Percentiles rank a stretch among this genome's conserved stretches.
Conservation (phyloP, 2,329 filamentous ascomycete genomes). For the Paecilomyces dactylethromorphus region DNA sequence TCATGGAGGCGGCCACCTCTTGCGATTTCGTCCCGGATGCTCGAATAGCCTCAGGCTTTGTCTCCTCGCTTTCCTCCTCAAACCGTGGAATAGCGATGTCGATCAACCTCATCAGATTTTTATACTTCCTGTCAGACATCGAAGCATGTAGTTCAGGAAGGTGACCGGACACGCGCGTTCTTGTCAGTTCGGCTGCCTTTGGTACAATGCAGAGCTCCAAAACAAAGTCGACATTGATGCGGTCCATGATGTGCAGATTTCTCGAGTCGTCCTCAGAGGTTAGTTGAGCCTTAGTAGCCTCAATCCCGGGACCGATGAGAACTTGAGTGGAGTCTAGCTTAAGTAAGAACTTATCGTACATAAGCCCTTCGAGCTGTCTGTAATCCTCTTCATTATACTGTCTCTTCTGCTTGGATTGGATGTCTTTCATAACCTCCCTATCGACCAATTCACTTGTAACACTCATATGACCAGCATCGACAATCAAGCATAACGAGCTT, state of each 20-base stretch:
- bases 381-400: constrained; percentile 85
- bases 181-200: constrained; percentile 86
- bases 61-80: constrained; percentile 39
- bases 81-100: constrained; percentile 92
- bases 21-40: constrained; percentile 26
- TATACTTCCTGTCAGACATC: constrained; percentile 93
- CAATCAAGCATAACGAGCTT: constrained; percentile 78
- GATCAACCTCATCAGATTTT: constrained; percentile 90
- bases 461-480: constrained; percentile 93
- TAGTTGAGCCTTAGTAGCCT: constrained; percentile 79
- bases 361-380: constrained; percentile 77
- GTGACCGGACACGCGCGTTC: constrained; percentile 84
- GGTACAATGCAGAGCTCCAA: constrained; percentile 97
- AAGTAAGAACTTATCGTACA: constrained; percentile 96
- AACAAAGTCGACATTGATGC: constrained; percentile 94
- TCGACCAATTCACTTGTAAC: constrained; percentile 92
- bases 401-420: constrained; percentile 84
- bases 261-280: constrained; percentile 60
- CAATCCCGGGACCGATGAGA: constrained; percentile 86
- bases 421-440: constrained; percentile 77
- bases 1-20: constrained; percentile 20
- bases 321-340: constrained; percentile 93
- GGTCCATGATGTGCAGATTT: constrained; percentile 83
- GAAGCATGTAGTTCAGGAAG: constrained; percentile 87
- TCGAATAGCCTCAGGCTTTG: constrained; percentile 21